Evolutionary conservation across 106 monocot genomes (phyloP).

Genomic region (Apostasia shenzhenica): DNA sequence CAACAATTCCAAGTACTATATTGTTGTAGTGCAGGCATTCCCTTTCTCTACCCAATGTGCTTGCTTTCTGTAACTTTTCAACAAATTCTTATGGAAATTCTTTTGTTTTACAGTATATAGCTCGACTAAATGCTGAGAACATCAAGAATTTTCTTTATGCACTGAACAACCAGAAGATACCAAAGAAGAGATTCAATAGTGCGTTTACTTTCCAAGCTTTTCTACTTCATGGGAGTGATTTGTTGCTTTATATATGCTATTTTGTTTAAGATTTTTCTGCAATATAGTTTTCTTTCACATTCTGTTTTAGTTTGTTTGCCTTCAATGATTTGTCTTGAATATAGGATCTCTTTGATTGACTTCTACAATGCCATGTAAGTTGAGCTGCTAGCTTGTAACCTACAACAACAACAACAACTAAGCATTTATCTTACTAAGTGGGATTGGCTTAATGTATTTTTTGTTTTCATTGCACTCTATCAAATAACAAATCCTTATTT

Average conservation of each 20-base stretch:
- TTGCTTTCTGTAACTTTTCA: background rate
- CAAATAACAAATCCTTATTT: too few relatives aligned
- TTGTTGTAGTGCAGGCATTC: slow-evolving; percentile 81
- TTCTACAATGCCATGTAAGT: too few relatives aligned
- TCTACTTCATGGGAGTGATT: background rate
- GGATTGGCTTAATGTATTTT: too few relatives aligned
- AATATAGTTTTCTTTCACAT: too few relatives aligned
- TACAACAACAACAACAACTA: too few relatives aligned
- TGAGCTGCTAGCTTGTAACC: too few relatives aligned
- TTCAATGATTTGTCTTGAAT: too few relatives aligned
- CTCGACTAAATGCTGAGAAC: slow-evolving; percentile 85
- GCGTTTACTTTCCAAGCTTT: slow-evolving; percentile 20
- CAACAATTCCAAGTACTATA: slow-evolving; percentile 93
- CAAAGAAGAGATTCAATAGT: slow-evolving; percentile 98
- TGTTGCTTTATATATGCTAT: background rate
- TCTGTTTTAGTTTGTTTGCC: too few relatives aligned
- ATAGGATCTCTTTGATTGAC: too few relatives aligned
- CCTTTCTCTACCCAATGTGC: background rate
- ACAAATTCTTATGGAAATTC: background rate
- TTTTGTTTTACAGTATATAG: slow-evolving; percentile 56
- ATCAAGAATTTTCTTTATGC: slow-evolving; percentile 86
- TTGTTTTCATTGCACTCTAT: too few relatives aligned
- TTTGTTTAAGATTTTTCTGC: background rate
- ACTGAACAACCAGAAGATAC: slow-evolving; percentile 68
- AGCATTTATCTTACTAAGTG: too few relatives aligned